Evolutionary conservation across 108 stramenopile genomes (phyloP).

Genomic region (Mediolabrus comicus): DNA sequence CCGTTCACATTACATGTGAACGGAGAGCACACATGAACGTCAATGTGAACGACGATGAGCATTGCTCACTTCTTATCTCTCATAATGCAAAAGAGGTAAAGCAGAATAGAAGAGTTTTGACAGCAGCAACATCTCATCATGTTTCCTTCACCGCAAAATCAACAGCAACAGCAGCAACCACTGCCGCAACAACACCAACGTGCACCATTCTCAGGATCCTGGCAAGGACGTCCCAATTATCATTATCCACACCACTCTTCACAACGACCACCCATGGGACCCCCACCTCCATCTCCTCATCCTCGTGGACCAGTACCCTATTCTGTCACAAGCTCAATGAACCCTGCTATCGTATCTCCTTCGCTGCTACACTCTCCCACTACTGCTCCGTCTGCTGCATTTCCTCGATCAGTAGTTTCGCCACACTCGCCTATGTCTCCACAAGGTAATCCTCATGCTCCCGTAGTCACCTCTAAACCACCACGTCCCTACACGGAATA

Average conservation of each 20-base stretch:
- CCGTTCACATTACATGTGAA: no score
- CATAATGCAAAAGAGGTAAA: no score
- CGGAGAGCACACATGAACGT: no score
- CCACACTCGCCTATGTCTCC: conserved; percentile 4
- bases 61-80: neutral
- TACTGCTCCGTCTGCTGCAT: neutral
- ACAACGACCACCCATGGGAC: conserved; percentile 1
- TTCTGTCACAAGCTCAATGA: neutral
- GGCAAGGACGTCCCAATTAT: conserved; percentile 15
- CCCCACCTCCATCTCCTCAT: conserved; percentile 6
- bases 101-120: no score
- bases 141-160: neutral
- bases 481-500: conserved; percentile 49
- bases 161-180: neutral
- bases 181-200: neutral
- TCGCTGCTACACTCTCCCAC: neutral
- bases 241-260: conserved; percentile 4
- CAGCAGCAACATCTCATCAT: neutral
- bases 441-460: neutral
- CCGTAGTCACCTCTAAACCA: conserved; percentile 34
- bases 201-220: neutral
- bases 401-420: neutral
- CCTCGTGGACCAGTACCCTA: neutral
- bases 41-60: neutral
- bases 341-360: neutral